Percentiles rank a stretch among this genome's conserved stretches.
phyloP scores from a whole-genome alignment of 2,329 filamentous ascomycete genomes.

The Graphilbum fragrans region DNA sequence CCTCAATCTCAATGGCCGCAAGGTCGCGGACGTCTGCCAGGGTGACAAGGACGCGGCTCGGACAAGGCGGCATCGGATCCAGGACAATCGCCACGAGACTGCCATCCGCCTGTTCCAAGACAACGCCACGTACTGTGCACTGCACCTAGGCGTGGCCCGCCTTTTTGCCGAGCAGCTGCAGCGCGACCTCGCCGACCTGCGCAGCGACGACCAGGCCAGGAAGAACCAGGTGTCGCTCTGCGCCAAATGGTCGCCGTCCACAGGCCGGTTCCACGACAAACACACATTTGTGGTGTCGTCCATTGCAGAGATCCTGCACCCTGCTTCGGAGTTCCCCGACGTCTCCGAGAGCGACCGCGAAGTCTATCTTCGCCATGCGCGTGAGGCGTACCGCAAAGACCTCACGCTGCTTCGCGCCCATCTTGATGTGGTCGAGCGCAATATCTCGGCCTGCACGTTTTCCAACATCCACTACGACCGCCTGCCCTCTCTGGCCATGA shows the following conservation, averaged over 20 bases:
- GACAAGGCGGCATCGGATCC: constrained; percentile 17
- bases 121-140: constrained; percentile 33
- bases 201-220: constrained; percentile 21
- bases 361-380: constrained; percentile 38
- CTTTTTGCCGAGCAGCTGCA: constrained; percentile 44
- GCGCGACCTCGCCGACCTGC: constrained; percentile 29
- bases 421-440: constrained; percentile 38
- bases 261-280: constrained; percentile 42
- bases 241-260: constrained; percentile 48
- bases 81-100: constrained; percentile 25
- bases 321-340: constrained; percentile 17
- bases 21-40: constrained; percentile 8
- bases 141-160: constrained; percentile 40
- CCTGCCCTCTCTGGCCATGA: constrained; percentile 45
- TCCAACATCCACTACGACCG: constrained; percentile 42
- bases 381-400: constrained; percentile 39
- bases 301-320: constrained; percentile 43
- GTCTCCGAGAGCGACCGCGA: constrained; percentile 23
- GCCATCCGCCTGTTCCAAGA: constrained; percentile 25
- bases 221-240: constrained; percentile 38
- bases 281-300: constrained; percentile 44
- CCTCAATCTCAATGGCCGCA: constrained; percentile 23
- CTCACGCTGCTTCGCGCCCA: constrained; percentile 39
- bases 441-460: constrained; percentile 32
- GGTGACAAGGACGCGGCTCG: constrained; percentile 12